Percentiles rank a stretch among this genome's conserved stretches.
phyloP scores from a whole-genome alignment of 2,329 filamentous ascomycete genomes.

The Talaromyces atroroseus region DNA sequence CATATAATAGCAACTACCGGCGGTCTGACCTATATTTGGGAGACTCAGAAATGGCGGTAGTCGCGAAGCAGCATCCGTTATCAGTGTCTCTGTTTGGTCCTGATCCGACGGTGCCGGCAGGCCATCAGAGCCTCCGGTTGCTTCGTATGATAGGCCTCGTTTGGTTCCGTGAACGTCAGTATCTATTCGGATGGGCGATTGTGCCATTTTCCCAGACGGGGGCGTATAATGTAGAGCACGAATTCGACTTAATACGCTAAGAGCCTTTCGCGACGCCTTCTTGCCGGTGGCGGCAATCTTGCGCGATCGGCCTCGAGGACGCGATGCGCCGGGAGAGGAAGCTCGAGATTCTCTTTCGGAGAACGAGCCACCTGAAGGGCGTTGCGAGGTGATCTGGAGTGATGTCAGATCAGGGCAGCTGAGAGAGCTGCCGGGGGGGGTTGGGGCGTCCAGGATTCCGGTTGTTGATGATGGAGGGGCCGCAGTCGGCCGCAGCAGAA shows the following conservation, averaged over 20 bases:
- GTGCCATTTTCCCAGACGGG: conserved; percentile 36
- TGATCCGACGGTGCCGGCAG: conserved; percentile 23
- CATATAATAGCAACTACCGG: neutral
- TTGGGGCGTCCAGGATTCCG: conserved; percentile 38
- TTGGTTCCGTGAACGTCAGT: conserved; percentile 35
- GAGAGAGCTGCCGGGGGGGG: conserved; percentile 34
- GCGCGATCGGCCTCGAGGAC: conserved; percentile 25
- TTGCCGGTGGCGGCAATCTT: conserved; percentile 28
- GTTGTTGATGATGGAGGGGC: conserved; percentile 13
- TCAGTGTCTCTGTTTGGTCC: neutral
- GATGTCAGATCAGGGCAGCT: conserved; percentile 41
- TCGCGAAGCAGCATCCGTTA: conserved; percentile 21
- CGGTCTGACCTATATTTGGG: conserved; percentile 31
- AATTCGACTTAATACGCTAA: conserved; percentile 37
- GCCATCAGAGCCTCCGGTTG: conserved; percentile 28
- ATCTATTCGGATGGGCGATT: conserved; percentile 36
- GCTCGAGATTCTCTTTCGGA: conserved; percentile 28
- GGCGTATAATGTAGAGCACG: conserved; percentile 36
- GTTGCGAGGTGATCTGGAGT: conserved; percentile 26
- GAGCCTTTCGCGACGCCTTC: conserved; percentile 34
- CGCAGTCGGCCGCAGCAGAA: conserved; percentile 14
- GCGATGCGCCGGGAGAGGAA: conserved; percentile 26
- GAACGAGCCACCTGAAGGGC: conserved; percentile 2
- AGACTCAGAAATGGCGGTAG: conserved; percentile 37
- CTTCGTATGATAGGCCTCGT: conserved; percentile 31